A percentile compares a stretch with the other conserved stretches of the same genome.
Evolutionary conservation across 1,284 basidiomycete genomes (phyloP).

Genomic region (Ganoderma multipileum): DNA sequence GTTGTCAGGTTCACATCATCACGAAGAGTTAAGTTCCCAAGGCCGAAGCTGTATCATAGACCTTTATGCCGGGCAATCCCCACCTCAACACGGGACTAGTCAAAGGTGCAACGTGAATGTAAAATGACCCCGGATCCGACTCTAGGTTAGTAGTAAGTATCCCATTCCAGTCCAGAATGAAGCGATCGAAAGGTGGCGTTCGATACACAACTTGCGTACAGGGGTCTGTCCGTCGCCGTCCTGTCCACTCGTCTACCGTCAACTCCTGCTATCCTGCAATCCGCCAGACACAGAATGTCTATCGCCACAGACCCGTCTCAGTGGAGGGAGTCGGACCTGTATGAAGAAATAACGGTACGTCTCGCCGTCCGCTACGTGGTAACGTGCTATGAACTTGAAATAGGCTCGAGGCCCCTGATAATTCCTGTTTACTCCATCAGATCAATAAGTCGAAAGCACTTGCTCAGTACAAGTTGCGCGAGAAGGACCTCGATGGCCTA

Average conservation of each 20-base stretch:
- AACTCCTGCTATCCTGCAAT: not conserved
- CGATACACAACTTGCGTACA: not conserved
- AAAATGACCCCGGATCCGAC: no score
- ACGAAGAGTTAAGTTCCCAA: no score
- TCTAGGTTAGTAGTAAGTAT: no score
- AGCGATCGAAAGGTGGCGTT: not conserved
- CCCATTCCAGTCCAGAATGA: not conserved
- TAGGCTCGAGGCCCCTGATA: not conserved
- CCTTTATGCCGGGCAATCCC: no score
- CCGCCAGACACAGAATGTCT: not conserved
- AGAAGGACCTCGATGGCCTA: conserved; percentile 13
- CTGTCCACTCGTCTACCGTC: not conserved
- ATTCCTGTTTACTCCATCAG: not conserved
- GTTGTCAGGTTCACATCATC: no score
- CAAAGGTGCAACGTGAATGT: no score
- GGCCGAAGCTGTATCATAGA: no score
- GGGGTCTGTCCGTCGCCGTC: not conserved
- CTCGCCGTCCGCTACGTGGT: not conserved
- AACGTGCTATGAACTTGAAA: not conserved
- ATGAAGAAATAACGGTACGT: not conserved
- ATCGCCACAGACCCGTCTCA: not conserved
- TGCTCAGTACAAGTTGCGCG: conserved; percentile 8
- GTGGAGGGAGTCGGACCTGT: not conserved
- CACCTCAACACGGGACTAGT: no score
- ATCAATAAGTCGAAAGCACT: conserved; percentile 11